Evolutionary conservation across 345 rosid genomes (phyloP), one percentile per base, ranked within the genome.

Genomic region (Populus alba): DNA sequence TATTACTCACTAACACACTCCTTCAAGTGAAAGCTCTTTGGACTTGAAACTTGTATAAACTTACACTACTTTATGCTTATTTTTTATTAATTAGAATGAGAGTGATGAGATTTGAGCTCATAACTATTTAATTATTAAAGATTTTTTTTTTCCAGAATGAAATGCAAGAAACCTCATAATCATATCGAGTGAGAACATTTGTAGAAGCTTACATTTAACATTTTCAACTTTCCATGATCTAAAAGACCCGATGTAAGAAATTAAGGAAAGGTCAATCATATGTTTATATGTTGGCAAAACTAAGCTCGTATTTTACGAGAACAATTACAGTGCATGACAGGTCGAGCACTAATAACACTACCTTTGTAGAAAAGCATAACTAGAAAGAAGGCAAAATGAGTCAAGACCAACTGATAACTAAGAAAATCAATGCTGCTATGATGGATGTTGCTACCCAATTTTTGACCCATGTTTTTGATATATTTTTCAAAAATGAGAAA

Each of bases 351-450:
- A 59, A 25, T 5, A 61, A 23, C 55, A 35, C 69, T 27, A 59
- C 38, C 5, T 17, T 16, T 5, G 13, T 7, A 39, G 18, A 57
- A 33, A 33, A 33, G 18, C 68, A 68, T 37, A 57, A 55, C 17
- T 37, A 17, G 38, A 62, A 71, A 13, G 0, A 16, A 20, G 47
- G 29, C 17, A 13, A 29, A 35, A n/a, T 37, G 25, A 7, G 10
- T 6, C 22, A 0, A 3, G 25, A 20, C 23, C 39, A 6, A 13
- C 8, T 0, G 41, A 47, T 70, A 15, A 39, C 27, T 29, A 62
- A 9, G 38, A 47, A 22, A 22, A 37, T 33, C 8, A 57, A 66
- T 1, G 35, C 17, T 43, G 6, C 43, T 89, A 94, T 65, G 99
- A 97, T 57, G 99, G 99, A 68, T n/a, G n/a, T n/a, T n/a, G n/a